Conservation (phyloP, 2,329 filamentous ascomycete species). For the Fusarium zealandicum region DNA sequence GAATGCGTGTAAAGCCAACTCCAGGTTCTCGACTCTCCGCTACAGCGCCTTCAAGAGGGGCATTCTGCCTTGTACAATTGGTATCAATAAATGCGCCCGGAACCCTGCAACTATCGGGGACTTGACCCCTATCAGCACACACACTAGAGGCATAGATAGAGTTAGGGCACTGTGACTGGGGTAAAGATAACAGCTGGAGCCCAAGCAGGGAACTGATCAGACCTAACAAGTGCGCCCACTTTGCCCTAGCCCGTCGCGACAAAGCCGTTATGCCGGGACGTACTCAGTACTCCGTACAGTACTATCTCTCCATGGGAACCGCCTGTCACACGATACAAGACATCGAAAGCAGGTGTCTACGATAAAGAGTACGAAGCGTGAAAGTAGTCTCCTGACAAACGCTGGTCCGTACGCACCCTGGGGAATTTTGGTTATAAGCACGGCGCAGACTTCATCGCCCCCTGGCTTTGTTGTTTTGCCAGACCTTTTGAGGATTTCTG, state of each 20-base stretch:
- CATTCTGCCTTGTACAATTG: background rate
- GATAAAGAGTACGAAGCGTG: background rate
- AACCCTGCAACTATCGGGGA: background rate
- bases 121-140: background rate
- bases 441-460: background rate
- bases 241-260: background rate
- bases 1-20: slow-evolving; percentile 2
- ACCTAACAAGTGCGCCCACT: slow-evolving; percentile 28
- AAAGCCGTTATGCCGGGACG: background rate
- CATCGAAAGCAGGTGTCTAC: background rate
- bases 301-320: background rate
- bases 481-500: no score
- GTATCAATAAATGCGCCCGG: background rate
- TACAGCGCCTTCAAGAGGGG: background rate
- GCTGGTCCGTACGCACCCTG: slow-evolving; percentile 23
- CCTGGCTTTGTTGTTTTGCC: background rate
- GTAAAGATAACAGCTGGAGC: slow-evolving; percentile 29
- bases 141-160: background rate
- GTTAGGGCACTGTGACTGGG: slow-evolving; percentile 11
- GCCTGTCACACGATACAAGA: background rate
- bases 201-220: slow-evolving; percentile 3
- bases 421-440: slow-evolving; percentile 27
- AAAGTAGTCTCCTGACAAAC: slow-evolving; percentile 4
- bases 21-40: background rate
- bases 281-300: background rate